Evolutionary conservation across 2,329 filamentous ascomycete species (phyloP), one percentile per base, ranked within the genome.

Genomic region (Harringtonia aguacate): DNA sequence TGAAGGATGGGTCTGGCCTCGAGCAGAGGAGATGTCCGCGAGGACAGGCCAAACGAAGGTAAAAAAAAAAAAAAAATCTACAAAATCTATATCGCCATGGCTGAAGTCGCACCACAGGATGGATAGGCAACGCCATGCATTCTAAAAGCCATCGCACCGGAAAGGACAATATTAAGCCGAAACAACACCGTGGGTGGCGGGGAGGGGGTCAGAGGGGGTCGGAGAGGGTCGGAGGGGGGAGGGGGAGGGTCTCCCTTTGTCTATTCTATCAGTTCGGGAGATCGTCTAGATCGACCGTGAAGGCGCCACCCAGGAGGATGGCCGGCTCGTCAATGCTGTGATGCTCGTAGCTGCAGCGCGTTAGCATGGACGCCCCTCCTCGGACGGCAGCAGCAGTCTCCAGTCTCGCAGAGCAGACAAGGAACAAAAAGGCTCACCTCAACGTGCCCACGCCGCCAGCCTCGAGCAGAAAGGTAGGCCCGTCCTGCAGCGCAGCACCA

Each of bases 381-480:
- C 10, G 24, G 24, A 6, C 24, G 24, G 24, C n/a, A n/a, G n/a
- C n/a, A n/a, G n/a, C n/a, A n/a, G n/a, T n/a, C n/a, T n/a, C n/a
- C n/a, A n/a, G n/a, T n/a, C n/a, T n/a, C n/a, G n/a, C n/a, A n/a
- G n/a, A n/a, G n/a, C n/a, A n/a, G n/a, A n/a, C 28, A 35, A 12
- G 6, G 24, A 6, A 10, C 24, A 27, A 27, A 51, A n/a, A n/a
- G n/a, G n/a, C 67, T 57, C 56, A 83, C 80, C 83, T 90, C 53
- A 94, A 59, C 3, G 84, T 85, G 0, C 84, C 86, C 1, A 92
- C 80, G 52, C 85, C 86, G n/a, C 86, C 86, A 7, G 86, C 84
- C 60, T 95, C 89, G n/a, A 95, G 66, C 48, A 95, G 69, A 58
- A 95, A 79, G 7, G 80, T 76, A 33, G 86, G 84, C 8, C 84